These are phyloP conservation scores for Aspergillus sp. DNA, from an alignment of 2,329 filamentous ascomycete species.

Conservation along the genomic window DNA sequence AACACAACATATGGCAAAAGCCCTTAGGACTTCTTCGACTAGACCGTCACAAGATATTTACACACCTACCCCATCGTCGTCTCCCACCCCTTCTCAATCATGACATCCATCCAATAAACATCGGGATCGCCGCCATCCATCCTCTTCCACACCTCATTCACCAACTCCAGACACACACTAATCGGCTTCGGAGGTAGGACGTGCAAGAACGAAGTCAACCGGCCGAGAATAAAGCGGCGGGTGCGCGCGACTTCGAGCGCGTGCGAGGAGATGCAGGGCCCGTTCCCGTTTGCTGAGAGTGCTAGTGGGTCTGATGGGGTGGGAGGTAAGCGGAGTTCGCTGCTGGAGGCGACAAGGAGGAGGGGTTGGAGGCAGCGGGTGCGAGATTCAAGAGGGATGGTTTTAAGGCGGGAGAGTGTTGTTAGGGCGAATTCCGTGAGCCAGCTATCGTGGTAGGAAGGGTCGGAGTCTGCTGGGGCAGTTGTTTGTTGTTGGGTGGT, in stretches of 20 bases:
- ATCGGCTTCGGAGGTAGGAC: conserved; percentile 55
- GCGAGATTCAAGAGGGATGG: conserved; percentile 53
- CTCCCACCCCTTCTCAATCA: conserved; percentile 58
- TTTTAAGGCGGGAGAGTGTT: conserved; percentile 50
- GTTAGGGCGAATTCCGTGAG: conserved; percentile 54
- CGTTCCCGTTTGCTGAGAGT: conserved; percentile 2
- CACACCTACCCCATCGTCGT: conserved; percentile 50
- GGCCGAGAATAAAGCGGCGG: conserved; percentile 50
- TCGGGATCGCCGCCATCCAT: conserved; percentile 49
- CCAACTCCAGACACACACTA: conserved; percentile 49
- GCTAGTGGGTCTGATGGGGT: not conserved
- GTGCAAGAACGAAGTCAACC: conserved; percentile 48
- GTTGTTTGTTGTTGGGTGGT: conserved; percentile 29
- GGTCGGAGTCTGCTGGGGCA: conserved; percentile 4
- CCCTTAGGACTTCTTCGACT: too few relatives aligned
- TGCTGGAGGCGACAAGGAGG: conserved; percentile 51
- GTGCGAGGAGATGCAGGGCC: conserved; percentile 33
- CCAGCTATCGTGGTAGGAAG: conserved; percentile 36
- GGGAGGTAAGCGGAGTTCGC: conserved; percentile 50
- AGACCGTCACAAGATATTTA: not conserved
- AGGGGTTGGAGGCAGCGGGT: conserved; percentile 56
- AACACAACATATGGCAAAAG: not conserved
- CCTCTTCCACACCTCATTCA: conserved; percentile 54
- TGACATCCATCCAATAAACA: conserved; percentile 57
- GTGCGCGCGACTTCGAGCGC: conserved; percentile 50